Conservation (phyloP, 1,284 basidiomycete genomes). For the Ganoderma meredithae region DNA sequence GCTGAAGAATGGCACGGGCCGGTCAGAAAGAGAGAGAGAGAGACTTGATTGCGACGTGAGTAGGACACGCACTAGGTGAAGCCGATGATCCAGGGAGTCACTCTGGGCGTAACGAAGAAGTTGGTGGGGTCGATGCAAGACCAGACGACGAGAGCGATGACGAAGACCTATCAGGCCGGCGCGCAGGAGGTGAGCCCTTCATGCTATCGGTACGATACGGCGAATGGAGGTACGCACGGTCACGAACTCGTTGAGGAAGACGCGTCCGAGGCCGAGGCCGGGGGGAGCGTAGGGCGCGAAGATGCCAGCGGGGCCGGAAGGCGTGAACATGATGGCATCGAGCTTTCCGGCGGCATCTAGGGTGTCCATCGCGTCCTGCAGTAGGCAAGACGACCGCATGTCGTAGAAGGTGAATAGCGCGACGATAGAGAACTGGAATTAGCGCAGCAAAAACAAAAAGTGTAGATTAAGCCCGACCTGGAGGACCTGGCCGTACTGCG, state of each 20-base stretch:
- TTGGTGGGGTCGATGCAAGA: conserved; percentile 70
- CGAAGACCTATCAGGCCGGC: conserved; percentile 58
- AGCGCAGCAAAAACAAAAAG: neutral
- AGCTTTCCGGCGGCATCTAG: conserved; percentile 51
- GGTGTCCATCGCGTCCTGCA: conserved; percentile 48
- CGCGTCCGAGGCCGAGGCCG: conserved; percentile 60
- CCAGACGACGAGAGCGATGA: conserved; percentile 67
- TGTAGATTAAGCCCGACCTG: conserved; percentile 35
- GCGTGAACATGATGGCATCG: conserved; percentile 58
- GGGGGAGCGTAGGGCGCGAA: conserved; percentile 61
- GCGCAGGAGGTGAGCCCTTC: conserved; percentile 11
- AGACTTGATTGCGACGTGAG: neutral
- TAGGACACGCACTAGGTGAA: conserved; percentile 58
- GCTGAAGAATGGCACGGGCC: conserved; percentile 40
- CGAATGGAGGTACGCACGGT: conserved; percentile 50
- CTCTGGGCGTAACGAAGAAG: conserved; percentile 54
- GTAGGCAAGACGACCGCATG: neutral
- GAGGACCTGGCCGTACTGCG: conserved; percentile 64
- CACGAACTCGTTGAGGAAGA: conserved; percentile 72
- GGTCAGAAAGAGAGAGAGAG: neutral
- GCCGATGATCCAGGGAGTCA: conserved; percentile 59
- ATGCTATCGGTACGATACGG: neutral
- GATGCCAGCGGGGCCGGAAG: conserved; percentile 67
- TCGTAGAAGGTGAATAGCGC: neutral
- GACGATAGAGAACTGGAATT: neutral